Evolutionary conservation across 768 basidiomycete species (phyloP).

Genomic region (Dendrothele bispora): DNA sequence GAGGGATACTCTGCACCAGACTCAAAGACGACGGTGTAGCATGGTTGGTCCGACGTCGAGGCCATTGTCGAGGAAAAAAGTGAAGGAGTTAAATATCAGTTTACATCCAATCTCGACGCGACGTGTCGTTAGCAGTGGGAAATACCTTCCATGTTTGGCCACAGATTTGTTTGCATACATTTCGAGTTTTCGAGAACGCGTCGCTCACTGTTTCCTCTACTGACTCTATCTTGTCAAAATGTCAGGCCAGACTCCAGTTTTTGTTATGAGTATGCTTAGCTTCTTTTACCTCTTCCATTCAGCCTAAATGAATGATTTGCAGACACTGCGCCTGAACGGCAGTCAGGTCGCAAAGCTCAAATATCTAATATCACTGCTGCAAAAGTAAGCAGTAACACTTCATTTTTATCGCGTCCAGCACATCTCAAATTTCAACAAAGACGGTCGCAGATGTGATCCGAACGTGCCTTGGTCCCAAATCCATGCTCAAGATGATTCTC

Average conservation of each 20-base stretch:
- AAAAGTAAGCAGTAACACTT: slow-evolving; percentile 58
- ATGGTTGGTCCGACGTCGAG: slow-evolving; percentile 57
- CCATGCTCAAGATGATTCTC: slow-evolving; percentile 99
- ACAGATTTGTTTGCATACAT: no score
- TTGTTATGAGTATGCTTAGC: slow-evolving; percentile 72
- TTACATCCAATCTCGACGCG: no score
- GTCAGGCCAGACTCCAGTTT: slow-evolving; percentile 74
- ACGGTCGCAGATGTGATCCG: slow-evolving; percentile 98
- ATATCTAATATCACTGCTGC: slow-evolving; percentile 96
- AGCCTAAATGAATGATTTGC: slow-evolving; percentile 6
- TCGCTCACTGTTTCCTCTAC: no score
- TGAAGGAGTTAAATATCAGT: no score
- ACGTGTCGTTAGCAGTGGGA: no score
- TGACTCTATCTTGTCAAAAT: no score
- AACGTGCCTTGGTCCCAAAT: slow-evolving; percentile 95
- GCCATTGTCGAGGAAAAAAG: no score
- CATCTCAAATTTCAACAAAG: slow-evolving; percentile 36
- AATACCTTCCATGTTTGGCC: no score
- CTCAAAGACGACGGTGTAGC: slow-evolving; percentile 80
- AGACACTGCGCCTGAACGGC: slow-evolving; percentile 95
- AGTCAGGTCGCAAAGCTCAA: slow-evolving; percentile 93
- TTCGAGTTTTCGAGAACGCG: no score
- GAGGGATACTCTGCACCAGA: slow-evolving; percentile 73
- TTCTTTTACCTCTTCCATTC: not conserved
- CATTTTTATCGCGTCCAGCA: not conserved